A percentile compares a stretch with the other conserved stretches of the same genome.
Conservation (phyloP, 2,329 filamentous ascomycete genomes). For the Aspergillus sp. region DNA sequence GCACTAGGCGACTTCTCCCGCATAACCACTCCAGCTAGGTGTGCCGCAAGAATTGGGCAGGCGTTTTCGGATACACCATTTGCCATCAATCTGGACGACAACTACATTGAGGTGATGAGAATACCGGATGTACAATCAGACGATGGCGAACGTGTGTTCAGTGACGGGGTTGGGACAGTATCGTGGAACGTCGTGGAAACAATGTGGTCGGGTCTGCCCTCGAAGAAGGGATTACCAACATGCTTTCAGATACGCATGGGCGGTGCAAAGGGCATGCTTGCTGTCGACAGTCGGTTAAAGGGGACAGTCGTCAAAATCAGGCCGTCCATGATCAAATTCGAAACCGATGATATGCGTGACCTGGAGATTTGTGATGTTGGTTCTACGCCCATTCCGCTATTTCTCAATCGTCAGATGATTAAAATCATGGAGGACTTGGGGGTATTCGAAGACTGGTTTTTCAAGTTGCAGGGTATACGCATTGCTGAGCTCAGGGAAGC, state of each 20-base stretch:
- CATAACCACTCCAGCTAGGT: conserved; percentile 52
- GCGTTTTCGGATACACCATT: conserved; percentile 72
- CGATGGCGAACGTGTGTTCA: conserved; percentile 57
- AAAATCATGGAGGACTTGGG: conserved; percentile 81
- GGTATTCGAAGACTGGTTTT: conserved; percentile 55
- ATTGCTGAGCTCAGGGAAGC: conserved; percentile 57
- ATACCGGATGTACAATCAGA: conserved; percentile 25
- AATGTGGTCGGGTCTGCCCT: conserved; percentile 54
- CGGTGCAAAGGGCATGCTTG: conserved; percentile 74
- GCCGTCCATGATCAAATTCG: conserved; percentile 76
- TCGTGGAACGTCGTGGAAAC: conserved; percentile 54
- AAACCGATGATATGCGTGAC: conserved; percentile 47
- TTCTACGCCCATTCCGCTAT: conserved; percentile 61
- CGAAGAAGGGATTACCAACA: conserved; percentile 49
- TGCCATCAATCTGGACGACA: conserved; percentile 46
- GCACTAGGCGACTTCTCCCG: conserved; percentile 46
- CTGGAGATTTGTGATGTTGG: conserved; percentile 49
- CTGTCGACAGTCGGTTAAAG: conserved; percentile 57
- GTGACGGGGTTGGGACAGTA: conserved; percentile 73
- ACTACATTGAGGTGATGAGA: conserved; percentile 9
- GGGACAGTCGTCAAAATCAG: conserved; percentile 61
- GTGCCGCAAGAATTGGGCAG: conserved; percentile 56
- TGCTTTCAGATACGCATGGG: conserved; percentile 70
- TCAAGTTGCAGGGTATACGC: conserved; percentile 59
- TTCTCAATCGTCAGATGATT: conserved; percentile 74